phyloP scores from a whole-genome alignment of 2,329 filamentous ascomycete genomes.

The Venturia aucupariae region DNA sequence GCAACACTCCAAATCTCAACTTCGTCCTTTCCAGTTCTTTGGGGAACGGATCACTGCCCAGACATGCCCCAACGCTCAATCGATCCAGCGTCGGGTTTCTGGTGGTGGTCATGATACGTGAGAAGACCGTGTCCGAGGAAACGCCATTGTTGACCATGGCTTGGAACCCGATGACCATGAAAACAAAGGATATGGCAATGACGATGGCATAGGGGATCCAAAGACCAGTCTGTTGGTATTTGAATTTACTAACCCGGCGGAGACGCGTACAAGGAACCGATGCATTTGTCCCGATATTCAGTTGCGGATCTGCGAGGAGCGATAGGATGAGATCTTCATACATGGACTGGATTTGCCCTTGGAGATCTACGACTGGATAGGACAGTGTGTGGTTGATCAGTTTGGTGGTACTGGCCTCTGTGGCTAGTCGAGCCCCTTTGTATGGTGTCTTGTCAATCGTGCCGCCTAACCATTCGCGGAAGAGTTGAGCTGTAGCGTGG shows the following conservation, averaged over 20 bases:
- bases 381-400: slow-evolving; percentile 24
- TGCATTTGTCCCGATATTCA: slow-evolving; percentile 15
- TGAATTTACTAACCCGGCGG: slow-evolving; percentile 23
- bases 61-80: slow-evolving; percentile 30
- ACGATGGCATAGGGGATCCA: slow-evolving; percentile 31
- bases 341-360: slow-evolving; percentile 22
- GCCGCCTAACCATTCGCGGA: slow-evolving; percentile 28
- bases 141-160: slow-evolving; percentile 29
- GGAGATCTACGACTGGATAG: slow-evolving; percentile 24
- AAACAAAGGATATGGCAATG: slow-evolving; percentile 23
- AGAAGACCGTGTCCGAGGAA: slow-evolving; percentile 28
- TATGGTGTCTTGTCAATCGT: slow-evolving; percentile 18
- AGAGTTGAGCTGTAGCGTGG: slow-evolving; percentile 25
- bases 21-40: slow-evolving; percentile 29
- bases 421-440: slow-evolving; percentile 11
- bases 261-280: slow-evolving; percentile 17
- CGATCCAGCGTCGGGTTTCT: slow-evolving; percentile 30
- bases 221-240: slow-evolving; percentile 24
- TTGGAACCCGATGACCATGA: slow-evolving; percentile 25
- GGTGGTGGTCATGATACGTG: slow-evolving; percentile 29
- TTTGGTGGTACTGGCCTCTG: slow-evolving; percentile 27
- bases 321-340: slow-evolving; percentile 31
- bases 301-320: slow-evolving; percentile 25
- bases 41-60: slow-evolving; percentile 33
- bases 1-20: slow-evolving; percentile 31